These are phyloP conservation scores for Salix brachista DNA, from an alignment of 345 rosid species.

Conservation along the genomic window DNA sequence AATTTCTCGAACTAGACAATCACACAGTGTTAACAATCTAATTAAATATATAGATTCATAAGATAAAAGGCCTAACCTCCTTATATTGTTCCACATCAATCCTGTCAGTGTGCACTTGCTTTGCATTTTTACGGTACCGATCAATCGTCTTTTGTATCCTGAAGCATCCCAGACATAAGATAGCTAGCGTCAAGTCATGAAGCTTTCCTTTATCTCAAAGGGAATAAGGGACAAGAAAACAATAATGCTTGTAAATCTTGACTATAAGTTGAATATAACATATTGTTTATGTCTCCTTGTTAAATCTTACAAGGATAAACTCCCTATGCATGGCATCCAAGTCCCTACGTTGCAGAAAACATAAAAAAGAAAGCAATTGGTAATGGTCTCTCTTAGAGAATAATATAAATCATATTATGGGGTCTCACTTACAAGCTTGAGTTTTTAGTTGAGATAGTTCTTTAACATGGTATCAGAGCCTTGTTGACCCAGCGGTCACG, in stretches of 20 bases:
- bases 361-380: too few species aligned
- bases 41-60: not conserved
- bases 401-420: too few species aligned
- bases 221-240: not conserved
- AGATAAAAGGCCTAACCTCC: constrained; percentile 8
- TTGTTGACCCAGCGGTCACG: too few species aligned
- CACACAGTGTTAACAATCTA: not conserved
- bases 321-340: not conserved
- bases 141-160: constrained; percentile 45
- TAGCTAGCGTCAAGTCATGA: not conserved
- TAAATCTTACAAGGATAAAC: not conserved
- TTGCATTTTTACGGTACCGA: constrained; percentile 31
- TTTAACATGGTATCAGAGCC: too few species aligned
- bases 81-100: constrained; percentile 18
- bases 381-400: too few species aligned
- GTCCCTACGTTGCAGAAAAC: not conserved
- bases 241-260: not conserved
- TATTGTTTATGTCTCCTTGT: not conserved
- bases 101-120: constrained; percentile 19
- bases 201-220: not conserved
- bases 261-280: not conserved
- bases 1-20: not conserved
- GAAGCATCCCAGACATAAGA: constrained; percentile 4
- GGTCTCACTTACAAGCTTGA: too few species aligned
- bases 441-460: too few species aligned